Base-by-base conservation (phyloP, 257 asterid genomes). In the Thymus quinquecostatus region DNA sequence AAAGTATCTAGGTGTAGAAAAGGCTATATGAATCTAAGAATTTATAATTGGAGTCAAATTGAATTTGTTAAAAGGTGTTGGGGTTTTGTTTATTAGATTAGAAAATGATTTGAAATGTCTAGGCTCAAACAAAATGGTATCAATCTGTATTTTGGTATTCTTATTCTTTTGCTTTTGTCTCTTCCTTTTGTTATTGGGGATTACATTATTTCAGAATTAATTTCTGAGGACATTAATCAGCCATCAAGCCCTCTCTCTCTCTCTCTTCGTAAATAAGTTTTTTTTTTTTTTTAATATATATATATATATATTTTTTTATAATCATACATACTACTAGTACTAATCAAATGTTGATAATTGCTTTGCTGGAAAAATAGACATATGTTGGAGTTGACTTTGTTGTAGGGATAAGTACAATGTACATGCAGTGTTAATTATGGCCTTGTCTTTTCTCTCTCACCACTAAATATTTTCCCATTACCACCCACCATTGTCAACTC, bases 381-480 rank as follows among this genome's bases (percentile, higher is more conserved):
- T 38, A 30, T 68, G 49, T 70, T 71, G 76, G 81, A 13, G 78
- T 78, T 78, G 82, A 78, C 78, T 38, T 38, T 49, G 77, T 48
- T 57, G 70, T 36, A 49, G 73, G 69, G 73, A 73, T 68, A 69
- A 73, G 76, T 47, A 61, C 69, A 78, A 72, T 14, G 60, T 65
- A 38, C 56, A 44, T 68, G 66, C 2, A 60, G 60, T 4, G 3
- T 8, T 49, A 50, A 33, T 62, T 9, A 30, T 62, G 28, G 1
- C 41, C n/a, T 48, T 36, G 30, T 6, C 59, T 14, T 34, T 21
- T 4, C 10, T 55, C 36, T 47, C 53, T 44, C 2, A 29, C 53
- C 55, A 75, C 68, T 66, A 36, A 58, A 59, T 66, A 49, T 58
- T 64, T 62, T 67, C 68, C 27, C 28, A 1, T 27, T 2, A 11